Evolutionary conservation across 1,139 yeast genomes (phyloP), one percentile per base, ranked within the genome.

Genomic region (Kodamaea anthophila): DNA sequence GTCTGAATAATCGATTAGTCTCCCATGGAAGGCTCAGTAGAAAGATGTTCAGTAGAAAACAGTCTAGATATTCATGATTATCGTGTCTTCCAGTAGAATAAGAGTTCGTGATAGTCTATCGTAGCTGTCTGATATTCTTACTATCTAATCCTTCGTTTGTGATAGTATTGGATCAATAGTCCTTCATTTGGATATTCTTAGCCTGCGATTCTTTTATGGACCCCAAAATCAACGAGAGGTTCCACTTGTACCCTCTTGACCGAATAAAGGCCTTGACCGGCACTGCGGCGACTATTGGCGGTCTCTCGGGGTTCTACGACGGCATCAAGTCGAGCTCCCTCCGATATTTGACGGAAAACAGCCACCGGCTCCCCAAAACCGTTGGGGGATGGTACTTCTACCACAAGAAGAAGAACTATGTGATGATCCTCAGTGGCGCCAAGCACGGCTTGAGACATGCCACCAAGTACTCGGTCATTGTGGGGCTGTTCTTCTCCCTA

Each of bases 381-480:
- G 82, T 77, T 32, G 91, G 87, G 19, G 93, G 91, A 0, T 85
- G 95, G 95, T 86, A 82, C 50, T 82, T 81, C 49, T 85, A 86
- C 55, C 94, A 85, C 54, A 85, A 83, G 54, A 70, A 86, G 41
- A 85, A 84, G 58, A 82, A 83, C 53, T 83, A 83, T 51, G 82
- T 80, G 24, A 76, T 85, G 58, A 55, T 82, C 23, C 63, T 72
- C 32, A 60, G 59, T 15, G 85, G 83, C 1, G 53, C 72, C 39
- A 57, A 55, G 10, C 39, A 46, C 9, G 83, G 78, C 0, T 37
- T 67, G 15, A 52, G 48, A 32, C 65, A 61, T 15, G 69, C 72
- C 0, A 31, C 55, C 11, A 75, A 71, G 41, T 64, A 65, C 35
- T 62, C 77, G 2, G 35, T 52, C 1, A 66, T 72, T 4, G 71